Conservation (phyloP, 306 rosid genomes). For the Cicer arietinum region DNA sequence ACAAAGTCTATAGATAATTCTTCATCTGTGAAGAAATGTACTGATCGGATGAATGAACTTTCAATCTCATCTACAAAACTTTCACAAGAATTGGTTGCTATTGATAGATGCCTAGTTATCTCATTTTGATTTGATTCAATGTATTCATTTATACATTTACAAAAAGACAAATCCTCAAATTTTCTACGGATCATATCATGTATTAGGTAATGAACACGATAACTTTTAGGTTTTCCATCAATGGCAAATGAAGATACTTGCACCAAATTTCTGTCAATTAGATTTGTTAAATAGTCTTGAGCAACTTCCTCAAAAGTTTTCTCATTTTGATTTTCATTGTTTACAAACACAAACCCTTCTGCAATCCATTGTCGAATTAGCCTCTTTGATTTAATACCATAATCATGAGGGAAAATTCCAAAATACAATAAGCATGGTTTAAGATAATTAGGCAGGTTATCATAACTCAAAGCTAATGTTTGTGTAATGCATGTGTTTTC, state of each 20-base stretch:
- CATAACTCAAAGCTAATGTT: neutral
- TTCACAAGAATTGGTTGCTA: neutral
- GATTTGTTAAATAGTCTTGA: neutral
- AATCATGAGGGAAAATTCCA: neutral
- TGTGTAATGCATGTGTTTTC: neutral
- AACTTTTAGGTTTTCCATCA: neutral
- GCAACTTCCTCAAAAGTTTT: conserved; percentile 7
- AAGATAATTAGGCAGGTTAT: neutral
- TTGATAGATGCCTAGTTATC: neutral
- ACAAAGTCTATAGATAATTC: neutral
- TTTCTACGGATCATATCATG: neutral
- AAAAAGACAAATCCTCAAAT: neutral
- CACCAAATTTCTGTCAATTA: conserved; percentile 6
- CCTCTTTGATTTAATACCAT: neutral
- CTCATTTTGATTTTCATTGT: too few relatives aligned
- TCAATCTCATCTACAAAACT: neutral
- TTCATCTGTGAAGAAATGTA: neutral
- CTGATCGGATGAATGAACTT: neutral
- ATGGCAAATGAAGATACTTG: neutral
- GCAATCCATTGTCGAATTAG: conserved; percentile 18
- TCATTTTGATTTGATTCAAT: neutral
- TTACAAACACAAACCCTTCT: conserved; percentile 13
- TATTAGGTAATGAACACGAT: conserved; percentile 11
- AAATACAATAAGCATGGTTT: neutral
- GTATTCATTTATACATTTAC: neutral